Evolutionary conservation across 805 yeast species (phyloP), one percentile per base, ranked within the genome.

Genomic region (Metschnikowia orientalis): DNA sequence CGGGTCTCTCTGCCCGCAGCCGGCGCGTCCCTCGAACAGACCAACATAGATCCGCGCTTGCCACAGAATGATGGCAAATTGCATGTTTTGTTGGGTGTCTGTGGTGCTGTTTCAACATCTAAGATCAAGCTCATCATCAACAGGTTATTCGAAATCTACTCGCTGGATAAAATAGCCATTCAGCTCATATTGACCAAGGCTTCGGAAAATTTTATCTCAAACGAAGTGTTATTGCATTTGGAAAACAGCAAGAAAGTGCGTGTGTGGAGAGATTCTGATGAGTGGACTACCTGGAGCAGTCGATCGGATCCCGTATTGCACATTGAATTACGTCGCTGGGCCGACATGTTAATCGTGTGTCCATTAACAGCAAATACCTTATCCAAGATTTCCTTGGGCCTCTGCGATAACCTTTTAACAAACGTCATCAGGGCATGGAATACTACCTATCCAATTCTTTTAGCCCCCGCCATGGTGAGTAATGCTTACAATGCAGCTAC

Each of bases 401-500:
- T 90, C 26, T 90, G 97, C 53, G 97, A 90, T 57, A 92, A 92
- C 57, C 64, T 90, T 44, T 67, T 92, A 37, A 90, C 97, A 4
- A 83, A 83, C 52, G 94, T 89, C 13, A 74, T 92, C 11, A 71
- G 98, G 40, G 95, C 96, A 2, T 90, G 98, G 98, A 89, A 92
- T 58, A 83, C 95, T 0, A 77, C 82, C 30, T 81, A 81, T 44
- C 97, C 97, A 3, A 79, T 90, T 6, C 63, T 90, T 24, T 65
- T 88, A 44, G 97, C 97, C 1, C 97, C 98, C 5, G 89, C 96
- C 1, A 90, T 90, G 97, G 87, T 86, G 20, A 83, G 94, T 38
- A 80, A 86, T 53, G 86, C 95, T 47, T 90, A 90, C 62, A 87
- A 83, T 51, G 84, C 94, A 32, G 81, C 90, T 3, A 76, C 88